Base-by-base conservation (phyloP, 306 rosid species). In the Luffa acutangula region DNA sequence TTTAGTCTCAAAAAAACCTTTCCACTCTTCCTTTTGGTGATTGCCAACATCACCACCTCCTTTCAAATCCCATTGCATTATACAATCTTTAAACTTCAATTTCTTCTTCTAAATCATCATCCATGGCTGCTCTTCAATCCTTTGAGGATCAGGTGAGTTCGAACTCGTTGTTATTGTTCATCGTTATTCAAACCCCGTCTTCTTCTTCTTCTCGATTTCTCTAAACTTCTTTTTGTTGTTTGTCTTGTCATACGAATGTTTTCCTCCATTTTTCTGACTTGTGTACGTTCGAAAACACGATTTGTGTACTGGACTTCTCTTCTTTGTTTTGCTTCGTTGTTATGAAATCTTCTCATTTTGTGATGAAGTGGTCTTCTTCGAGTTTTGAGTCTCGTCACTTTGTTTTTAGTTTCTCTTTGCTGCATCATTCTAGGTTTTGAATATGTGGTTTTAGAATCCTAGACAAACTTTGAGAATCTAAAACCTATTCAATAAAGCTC, bases 21-120 rank as follows among this genome's bases (percentile, higher is more conserved):
- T 75, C 79, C 81, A 75, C 62, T 39, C 80, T 36, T 42, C 75
- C 57, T 79, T 74, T 59, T 66, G 78, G 79, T 83, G 75, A 62
- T 25, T 9, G 14, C 37, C 84, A 76, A 53, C 76, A 66, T 70
- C 84, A 71, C 77, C 58, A 36, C 77, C 75, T 81, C 79, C 86
- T 86, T 33, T 70, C 66, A 63, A 31, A 60, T 5, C 67, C 17
- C 67, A 45, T 71, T 71, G 20, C 39, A 71, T 71, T 45, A 43
- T 21, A 77, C 79, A 67, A 78, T 1, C 67, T 60, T 60, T n/a
- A n/a, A 56, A 42, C 64, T 58, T 20, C 64, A 12, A 21, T 21
- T 6, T 56, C 62, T 56, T 20, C 67, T 49, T 49, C 53, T 49
- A 34, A 67, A 41, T 17, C 74, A 41, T 17, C 52, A 41, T 67